A percentile compares a stretch with the other conserved stretches of the same genome.
These are phyloP conservation scores for Suhomyces vadensis DNA, from an alignment of 805 yeast species.

Conservation along the genomic window DNA sequence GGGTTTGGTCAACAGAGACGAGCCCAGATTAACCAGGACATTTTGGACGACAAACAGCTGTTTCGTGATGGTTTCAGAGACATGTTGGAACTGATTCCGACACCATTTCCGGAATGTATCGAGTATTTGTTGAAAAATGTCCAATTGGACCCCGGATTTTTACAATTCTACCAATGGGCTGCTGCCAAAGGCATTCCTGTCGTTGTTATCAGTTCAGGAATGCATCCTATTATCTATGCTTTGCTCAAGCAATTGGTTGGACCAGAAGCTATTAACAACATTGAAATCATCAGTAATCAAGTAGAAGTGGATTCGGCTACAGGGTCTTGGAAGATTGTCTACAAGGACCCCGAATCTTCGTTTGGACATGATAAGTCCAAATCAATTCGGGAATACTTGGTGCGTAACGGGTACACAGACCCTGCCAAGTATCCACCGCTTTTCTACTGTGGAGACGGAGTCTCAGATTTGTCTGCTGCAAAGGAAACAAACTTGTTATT, in stretches of 20 bases:
- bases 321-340: slow-evolving; percentile 79
- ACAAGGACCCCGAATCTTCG: slow-evolving; percentile 73
- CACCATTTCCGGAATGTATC: slow-evolving; percentile 82
- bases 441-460: slow-evolving; percentile 98
- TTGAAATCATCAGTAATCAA: slow-evolving; percentile 62
- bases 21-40: slow-evolving; percentile 64
- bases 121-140: slow-evolving; percentile 64
- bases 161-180: slow-evolving; percentile 78
- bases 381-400: slow-evolving; percentile 60
- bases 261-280: slow-evolving; percentile 53
- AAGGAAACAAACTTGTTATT: slow-evolving; percentile 90
- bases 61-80: slow-evolving; percentile 81
- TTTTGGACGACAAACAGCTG: slow-evolving; percentile 63
- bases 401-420: slow-evolving; percentile 24
- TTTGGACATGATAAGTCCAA: slow-evolving; percentile 95
- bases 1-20: slow-evolving; percentile 83
- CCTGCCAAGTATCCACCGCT: slow-evolving; percentile 52
- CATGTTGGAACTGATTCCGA: slow-evolving; percentile 78
- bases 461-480: slow-evolving; percentile 92
- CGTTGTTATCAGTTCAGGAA: slow-evolving; percentile 87
- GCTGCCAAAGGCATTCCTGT: slow-evolving; percentile 71
- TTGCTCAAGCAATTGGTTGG: slow-evolving; percentile 76
- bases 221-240: slow-evolving; percentile 87
- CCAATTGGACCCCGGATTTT: slow-evolving; percentile 87
- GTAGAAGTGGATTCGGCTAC: slow-evolving; percentile 54